phyloP scores from a whole-genome alignment of 805 yeast genomes.

The Wickerhamomyces bovis region DNA sequence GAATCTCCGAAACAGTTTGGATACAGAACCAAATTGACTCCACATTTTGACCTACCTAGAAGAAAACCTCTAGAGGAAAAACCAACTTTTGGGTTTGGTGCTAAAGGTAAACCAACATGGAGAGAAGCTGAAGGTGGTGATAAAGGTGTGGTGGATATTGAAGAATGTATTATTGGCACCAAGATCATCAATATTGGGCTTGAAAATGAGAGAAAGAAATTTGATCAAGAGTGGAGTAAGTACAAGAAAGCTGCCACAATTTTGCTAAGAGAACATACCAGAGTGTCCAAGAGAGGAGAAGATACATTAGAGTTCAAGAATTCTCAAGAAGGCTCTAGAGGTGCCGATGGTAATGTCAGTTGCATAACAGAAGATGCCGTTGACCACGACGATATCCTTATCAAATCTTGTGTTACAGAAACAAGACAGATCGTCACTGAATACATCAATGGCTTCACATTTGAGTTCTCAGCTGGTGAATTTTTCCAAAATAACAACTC shows the following conservation, averaged over 20 bases:
- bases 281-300: conserved; percentile 21
- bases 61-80: conserved; percentile 33
- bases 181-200: conserved; percentile 68
- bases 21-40: conserved; percentile 91
- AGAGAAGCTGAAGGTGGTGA: conserved; percentile 52
- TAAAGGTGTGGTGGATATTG: conserved; percentile 74
- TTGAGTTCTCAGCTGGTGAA: conserved; percentile 90
- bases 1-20: conserved; percentile 70
- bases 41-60: conserved; percentile 84
- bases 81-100: conserved; percentile 87
- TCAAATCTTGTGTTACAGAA: conserved; percentile 73
- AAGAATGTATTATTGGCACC: conserved; percentile 90
- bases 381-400: conserved; percentile 25
- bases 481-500: conserved; percentile 95
- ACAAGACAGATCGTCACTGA: conserved; percentile 77
- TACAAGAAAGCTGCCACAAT: conserved; percentile 82
- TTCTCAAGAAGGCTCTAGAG: conserved; percentile 40
- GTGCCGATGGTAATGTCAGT: conserved; percentile 30
- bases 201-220: conserved; percentile 55
- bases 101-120: conserved; percentile 75
- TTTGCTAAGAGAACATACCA: conserved; percentile 73
- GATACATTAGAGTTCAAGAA: conserved; percentile 28
- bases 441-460: conserved; percentile 64
- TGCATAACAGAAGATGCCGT: conserved; percentile 27
- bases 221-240: conserved; percentile 37